Evolutionary conservation across 345 rosid species (phyloP).

Genomic region (Combretum micranthum): DNA sequence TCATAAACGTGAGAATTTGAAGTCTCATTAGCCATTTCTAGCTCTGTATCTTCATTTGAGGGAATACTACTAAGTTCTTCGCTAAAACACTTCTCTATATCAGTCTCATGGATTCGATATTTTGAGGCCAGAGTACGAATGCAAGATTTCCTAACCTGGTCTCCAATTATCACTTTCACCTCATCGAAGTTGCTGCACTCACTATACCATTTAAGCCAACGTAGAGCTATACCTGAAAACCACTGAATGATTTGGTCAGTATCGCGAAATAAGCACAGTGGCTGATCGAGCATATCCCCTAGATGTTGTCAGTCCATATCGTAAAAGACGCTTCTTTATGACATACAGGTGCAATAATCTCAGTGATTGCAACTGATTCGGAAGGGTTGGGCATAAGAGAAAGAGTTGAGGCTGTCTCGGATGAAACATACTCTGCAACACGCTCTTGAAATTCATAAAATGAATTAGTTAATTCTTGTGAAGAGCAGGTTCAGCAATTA

Average conservation of each 20-base stretch:
- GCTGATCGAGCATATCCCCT: conserved; percentile 49
- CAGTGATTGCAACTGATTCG: conserved; percentile 29
- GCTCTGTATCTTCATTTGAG: conserved; percentile 41
- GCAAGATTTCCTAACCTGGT: conserved; percentile 66
- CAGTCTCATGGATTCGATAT: conserved; percentile 58
- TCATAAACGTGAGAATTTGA: conserved; percentile 31
- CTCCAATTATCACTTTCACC: conserved; percentile 42
- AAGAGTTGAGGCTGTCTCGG: conserved; percentile 58
- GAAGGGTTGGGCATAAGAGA: conserved; percentile 46
- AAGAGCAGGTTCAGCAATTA: conserved; percentile 62
- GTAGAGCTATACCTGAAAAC: conserved; percentile 62
- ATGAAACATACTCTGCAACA: conserved; percentile 61
- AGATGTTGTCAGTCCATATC: conserved; percentile 63
- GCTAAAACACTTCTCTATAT: conserved; percentile 68
- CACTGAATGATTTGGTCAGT: conserved; percentile 64
- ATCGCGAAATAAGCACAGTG: conserved; percentile 59
- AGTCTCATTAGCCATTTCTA: conserved; percentile 30
- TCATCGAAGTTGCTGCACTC: conserved; percentile 63
- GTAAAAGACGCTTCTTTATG: conserved; percentile 60
- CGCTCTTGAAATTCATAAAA: conserved; percentile 55
- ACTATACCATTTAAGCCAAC: conserved; percentile 69
- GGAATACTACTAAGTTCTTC: conserved; percentile 53
- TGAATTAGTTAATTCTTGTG: conserved; percentile 67
- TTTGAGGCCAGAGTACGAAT: conserved; percentile 80
- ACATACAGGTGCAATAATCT: conserved; percentile 59